Conservation (phyloP, 495 filamentous ascomycete species). For the Penicillium lividum region DNA sequence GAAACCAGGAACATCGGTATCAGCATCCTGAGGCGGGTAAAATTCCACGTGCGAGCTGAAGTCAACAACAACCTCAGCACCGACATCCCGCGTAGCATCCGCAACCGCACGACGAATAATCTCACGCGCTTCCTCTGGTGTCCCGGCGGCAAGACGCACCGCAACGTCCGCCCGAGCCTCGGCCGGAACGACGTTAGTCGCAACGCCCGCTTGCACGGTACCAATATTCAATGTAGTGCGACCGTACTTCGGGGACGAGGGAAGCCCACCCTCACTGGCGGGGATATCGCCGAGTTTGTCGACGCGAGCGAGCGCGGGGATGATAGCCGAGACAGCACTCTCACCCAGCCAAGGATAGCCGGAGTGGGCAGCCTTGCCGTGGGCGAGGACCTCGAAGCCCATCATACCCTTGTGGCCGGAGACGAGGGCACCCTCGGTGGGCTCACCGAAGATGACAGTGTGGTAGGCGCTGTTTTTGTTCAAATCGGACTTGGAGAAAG, state of each 20-base stretch:
- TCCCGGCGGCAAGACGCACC: conserved; percentile 73
- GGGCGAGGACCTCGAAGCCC: conserved; percentile 59
- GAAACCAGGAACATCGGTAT: conserved; percentile 82
- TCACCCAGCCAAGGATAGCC: conserved; percentile 87
- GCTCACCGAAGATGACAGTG: conserved; percentile 85
- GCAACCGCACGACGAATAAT: conserved; percentile 57
- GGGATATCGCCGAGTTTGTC: conserved; percentile 53
- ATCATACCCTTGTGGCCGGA: conserved; percentile 87
- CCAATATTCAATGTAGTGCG: conserved; percentile 89
- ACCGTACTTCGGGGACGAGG: conserved; percentile 73
- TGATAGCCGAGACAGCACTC: conserved; percentile 73
- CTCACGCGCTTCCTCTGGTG: conserved; percentile 52
- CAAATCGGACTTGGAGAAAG: conserved; percentile 43
- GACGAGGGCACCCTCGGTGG: conserved; percentile 82
- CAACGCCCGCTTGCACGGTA: conserved; percentile 74
- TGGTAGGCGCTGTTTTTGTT: conserved; percentile 49
- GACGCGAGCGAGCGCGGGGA: conserved; percentile 64
- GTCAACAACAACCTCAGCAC: conserved; percentile 60
- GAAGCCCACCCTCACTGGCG: conserved; percentile 55
- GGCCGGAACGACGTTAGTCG: conserved; percentile 82
- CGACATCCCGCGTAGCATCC: conserved; percentile 57
- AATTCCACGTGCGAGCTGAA: conserved; percentile 48
- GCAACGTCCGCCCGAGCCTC: conserved; percentile 65
- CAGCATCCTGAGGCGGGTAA: conserved; percentile 75
- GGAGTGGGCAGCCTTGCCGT: conserved; percentile 80